Evolutionary conservation across 2,329 filamentous ascomycete genomes (phyloP).

Genomic region (Penicillium sp.): DNA sequence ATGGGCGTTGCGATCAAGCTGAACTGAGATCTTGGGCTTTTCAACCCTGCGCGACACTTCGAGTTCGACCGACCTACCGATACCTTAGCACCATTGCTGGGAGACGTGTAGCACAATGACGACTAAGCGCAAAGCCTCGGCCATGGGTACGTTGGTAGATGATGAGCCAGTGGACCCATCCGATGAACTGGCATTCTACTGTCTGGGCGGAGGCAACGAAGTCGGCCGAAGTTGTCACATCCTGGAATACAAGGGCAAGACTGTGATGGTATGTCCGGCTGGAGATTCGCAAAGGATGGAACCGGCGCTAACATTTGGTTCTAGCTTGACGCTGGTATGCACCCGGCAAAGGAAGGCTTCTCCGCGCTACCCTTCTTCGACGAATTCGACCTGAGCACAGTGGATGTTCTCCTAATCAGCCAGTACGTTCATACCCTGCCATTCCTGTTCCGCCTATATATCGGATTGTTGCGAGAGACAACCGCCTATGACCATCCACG

Average conservation of each 20-base stretch:
- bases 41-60: conserved; percentile 6
- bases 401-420: conserved; percentile 96
- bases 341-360: conserved; percentile 93
- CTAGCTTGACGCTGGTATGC: conserved; percentile 94
- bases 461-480: background rate
- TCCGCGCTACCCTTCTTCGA: conserved; percentile 96
- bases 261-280: conserved; percentile 77
- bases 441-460: background rate
- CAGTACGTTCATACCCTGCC: conserved; percentile 70
- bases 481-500: background rate
- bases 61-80: background rate
- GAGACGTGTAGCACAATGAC: conserved; percentile 63
- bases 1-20: conserved; percentile 8
- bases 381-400: conserved; percentile 95
- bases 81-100: background rate
- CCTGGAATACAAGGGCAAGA: conserved; percentile 98
- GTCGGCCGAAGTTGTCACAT: conserved; percentile 97
- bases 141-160: conserved; percentile 64
- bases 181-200: conserved; percentile 92
- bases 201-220: conserved; percentile 92
- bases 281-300: background rate
- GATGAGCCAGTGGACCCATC: conserved; percentile 90
- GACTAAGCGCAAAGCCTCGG: conserved; percentile 85
- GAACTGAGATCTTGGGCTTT: conserved; percentile 4
- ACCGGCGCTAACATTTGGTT: conserved; percentile 12